A percentile compares a stretch with the other conserved stretches of the same genome.
Conservation (phyloP, 1,139 yeast species). For the Suhomyces anneliseae region DNA sequence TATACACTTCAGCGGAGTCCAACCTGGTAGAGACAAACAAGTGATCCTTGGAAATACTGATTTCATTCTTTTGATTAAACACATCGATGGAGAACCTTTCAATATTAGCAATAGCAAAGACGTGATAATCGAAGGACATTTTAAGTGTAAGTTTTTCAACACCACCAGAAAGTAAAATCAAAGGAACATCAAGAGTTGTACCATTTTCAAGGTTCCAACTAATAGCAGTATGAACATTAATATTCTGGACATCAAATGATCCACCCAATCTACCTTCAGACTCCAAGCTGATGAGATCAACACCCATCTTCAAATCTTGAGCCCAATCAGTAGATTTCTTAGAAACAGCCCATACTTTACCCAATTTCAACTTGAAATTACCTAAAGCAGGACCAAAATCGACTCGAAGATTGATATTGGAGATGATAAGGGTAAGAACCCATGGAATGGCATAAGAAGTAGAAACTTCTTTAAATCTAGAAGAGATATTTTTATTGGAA, state of each 20-base stretch:
- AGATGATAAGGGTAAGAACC: slow-evolving; percentile 60
- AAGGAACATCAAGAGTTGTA: slow-evolving; percentile 56
- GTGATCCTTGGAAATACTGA: slow-evolving; percentile 53
- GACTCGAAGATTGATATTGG: slow-evolving; percentile 54
- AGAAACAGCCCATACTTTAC: slow-evolving; percentile 68
- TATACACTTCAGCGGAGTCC: slow-evolving; percentile 57
- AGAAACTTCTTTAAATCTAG: slow-evolving; percentile 59
- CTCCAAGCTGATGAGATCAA: slow-evolving; percentile 51
- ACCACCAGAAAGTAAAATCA: slow-evolving; percentile 63
- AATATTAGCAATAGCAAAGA: slow-evolving; percentile 65
- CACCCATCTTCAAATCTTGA: slow-evolving; percentile 64
- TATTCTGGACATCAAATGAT: slow-evolving; percentile 45
- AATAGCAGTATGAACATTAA: slow-evolving; percentile 63
- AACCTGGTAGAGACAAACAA: slow-evolving; percentile 59
- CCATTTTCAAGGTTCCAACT: slow-evolving; percentile 60
- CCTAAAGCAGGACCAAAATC: slow-evolving; percentile 90
- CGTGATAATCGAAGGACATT: slow-evolving; percentile 79
- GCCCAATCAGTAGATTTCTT: slow-evolving; percentile 71
- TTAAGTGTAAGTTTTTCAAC: slow-evolving; percentile 57
- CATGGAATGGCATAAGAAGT: slow-evolving; percentile 73
- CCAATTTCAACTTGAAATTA: slow-evolving; percentile 51
- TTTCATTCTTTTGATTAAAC: slow-evolving; percentile 63
- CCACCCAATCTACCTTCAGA: slow-evolving; percentile 86
- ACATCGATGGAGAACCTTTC: slow-evolving; percentile 54
- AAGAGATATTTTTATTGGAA: slow-evolving; percentile 45